Evolutionary conservation across 805 yeast species (phyloP).

Genomic region (Lachancea mirantina): DNA sequence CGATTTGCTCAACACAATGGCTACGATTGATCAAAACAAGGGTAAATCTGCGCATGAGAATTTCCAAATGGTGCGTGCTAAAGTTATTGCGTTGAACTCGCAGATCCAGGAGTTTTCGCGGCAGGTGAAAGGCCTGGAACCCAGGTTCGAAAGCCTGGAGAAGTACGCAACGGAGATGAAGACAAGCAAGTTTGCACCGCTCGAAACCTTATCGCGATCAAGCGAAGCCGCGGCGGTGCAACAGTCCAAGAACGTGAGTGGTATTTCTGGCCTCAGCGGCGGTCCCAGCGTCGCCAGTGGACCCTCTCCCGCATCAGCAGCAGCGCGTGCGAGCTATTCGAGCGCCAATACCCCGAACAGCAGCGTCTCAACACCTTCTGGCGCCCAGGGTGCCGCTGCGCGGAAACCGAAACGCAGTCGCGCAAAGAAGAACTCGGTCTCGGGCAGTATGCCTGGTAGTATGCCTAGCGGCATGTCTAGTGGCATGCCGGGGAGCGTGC

Average conservation of each 20-base stretch:
- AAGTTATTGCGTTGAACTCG: slow-evolving; percentile 16
- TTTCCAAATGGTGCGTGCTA: slow-evolving; percentile 14
- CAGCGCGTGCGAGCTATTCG: slow-evolving; percentile 38
- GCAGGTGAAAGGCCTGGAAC: slow-evolving; percentile 17
- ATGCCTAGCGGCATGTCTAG: too few species aligned
- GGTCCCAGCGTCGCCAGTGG: slow-evolving; percentile 33
- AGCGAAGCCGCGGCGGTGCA: not conserved
- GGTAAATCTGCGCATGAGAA: slow-evolving; percentile 16
- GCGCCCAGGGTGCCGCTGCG: slow-evolving; percentile 12
- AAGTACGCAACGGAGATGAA: slow-evolving; percentile 17
- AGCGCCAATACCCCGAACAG: slow-evolving; percentile 16
- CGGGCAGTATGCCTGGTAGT: too few species aligned
- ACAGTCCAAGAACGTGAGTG: slow-evolving; percentile 1
- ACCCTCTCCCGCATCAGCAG: slow-evolving; percentile 35
- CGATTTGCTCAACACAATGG: slow-evolving; percentile 21
- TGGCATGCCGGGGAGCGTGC: not conserved
- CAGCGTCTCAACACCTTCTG: slow-evolving; percentile 14
- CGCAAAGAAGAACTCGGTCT: slow-evolving; percentile 13
- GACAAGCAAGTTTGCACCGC: slow-evolving; percentile 18
- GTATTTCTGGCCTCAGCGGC: too few species aligned
- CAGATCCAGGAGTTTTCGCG: slow-evolving; percentile 22
- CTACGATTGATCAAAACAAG: slow-evolving; percentile 14
- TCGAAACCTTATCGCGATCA: slow-evolving; percentile 16
- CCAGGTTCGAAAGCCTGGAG: slow-evolving; percentile 22
- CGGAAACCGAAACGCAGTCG: slow-evolving; percentile 28